Evolutionary conservation across 306 rosid genomes (phyloP).

Genomic region (Medicago arabica): DNA sequence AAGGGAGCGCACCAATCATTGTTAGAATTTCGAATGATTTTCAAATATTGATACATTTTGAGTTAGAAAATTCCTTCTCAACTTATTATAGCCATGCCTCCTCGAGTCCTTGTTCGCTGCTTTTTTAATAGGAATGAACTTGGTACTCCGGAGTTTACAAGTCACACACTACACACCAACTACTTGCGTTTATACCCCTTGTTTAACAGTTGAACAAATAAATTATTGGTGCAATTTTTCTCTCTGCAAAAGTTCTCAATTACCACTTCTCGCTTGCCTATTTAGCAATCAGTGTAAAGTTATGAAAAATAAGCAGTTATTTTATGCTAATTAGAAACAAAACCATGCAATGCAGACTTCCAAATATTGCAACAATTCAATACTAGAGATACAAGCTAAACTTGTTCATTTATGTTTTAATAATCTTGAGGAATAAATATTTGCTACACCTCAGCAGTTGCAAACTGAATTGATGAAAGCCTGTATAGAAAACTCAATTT

Average conservation of each 20-base stretch:
- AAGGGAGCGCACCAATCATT: too few species aligned
- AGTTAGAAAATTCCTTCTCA: too few species aligned
- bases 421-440: neutral
- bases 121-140: too few species aligned
- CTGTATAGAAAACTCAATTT: neutral
- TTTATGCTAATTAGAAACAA: neutral
- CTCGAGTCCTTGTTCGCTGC: too few species aligned
- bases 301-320: neutral
- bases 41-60: too few species aligned
- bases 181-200: too few species aligned
- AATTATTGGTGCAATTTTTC: neutral
- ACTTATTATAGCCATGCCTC: too few species aligned
- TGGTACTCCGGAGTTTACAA: too few species aligned
- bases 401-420: slow-evolving; percentile 1
- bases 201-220: neutral
- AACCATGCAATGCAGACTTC: neutral
- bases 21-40: too few species aligned
- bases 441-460: slow-evolving; percentile 4
- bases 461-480: slow-evolving; percentile 14
- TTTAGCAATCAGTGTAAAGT: neutral
- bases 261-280: neutral
- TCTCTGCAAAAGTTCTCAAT: neutral
- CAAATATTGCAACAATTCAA: neutral
- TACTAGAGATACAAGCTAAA: neutral
- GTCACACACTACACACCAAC: too few species aligned